These are phyloP conservation scores for Penicillium egyptiacum DNA, from an alignment of 495 filamentous ascomycete species.

Conservation along the genomic window DNA sequence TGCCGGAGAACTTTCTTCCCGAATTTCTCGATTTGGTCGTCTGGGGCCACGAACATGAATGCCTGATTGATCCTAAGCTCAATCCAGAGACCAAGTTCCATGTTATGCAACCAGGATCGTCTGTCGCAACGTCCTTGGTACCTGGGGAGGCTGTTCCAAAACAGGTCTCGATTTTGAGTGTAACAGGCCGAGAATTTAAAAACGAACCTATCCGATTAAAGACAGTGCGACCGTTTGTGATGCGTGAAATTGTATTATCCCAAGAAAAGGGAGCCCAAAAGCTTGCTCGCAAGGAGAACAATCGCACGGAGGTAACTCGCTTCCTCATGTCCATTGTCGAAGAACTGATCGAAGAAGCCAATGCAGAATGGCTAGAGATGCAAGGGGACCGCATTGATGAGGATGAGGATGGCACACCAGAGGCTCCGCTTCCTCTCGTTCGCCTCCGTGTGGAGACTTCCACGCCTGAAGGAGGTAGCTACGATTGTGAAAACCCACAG, in stretches of 20 bases:
- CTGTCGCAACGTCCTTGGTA: slow-evolving; percentile 87
- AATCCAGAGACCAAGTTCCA: slow-evolving; percentile 89
- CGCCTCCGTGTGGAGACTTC: slow-evolving; percentile 89
- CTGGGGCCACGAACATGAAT: slow-evolving; percentile 99
- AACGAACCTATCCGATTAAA: slow-evolving; percentile 82
- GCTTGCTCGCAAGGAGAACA: slow-evolving; percentile 76
- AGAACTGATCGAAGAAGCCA: slow-evolving; percentile 82
- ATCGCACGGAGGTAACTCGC: slow-evolving; percentile 73
- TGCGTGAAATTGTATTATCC: slow-evolving; percentile 74
- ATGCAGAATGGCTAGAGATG: slow-evolving; percentile 70
- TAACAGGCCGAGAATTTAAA: slow-evolving; percentile 80
- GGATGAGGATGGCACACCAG: slow-evolving; percentile 53
- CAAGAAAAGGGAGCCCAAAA: slow-evolving; percentile 75
- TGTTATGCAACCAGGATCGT: slow-evolving; percentile 97
- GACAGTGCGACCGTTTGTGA: slow-evolving; percentile 87
- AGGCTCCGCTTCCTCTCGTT: slow-evolving; percentile 75
- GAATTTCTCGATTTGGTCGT: slow-evolving; percentile 88
- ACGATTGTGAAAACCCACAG: slow-evolving; percentile 93
- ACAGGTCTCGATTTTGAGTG: slow-evolving; percentile 79
- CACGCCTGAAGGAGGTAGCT: slow-evolving; percentile 80
- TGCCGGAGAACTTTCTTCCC: slow-evolving; percentile 92
- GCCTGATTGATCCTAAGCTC: slow-evolving; percentile 74
- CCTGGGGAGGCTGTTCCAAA: slow-evolving; percentile 91
- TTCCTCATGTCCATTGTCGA: slow-evolving; percentile 76
- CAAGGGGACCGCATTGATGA: slow-evolving; percentile 58